A percentile compares a stretch with the other conserved stretches of the same genome.
These are phyloP conservation scores for Suhomyces sp. DNA, from an alignment of 805 yeast species.

Conservation along the genomic window DNA sequence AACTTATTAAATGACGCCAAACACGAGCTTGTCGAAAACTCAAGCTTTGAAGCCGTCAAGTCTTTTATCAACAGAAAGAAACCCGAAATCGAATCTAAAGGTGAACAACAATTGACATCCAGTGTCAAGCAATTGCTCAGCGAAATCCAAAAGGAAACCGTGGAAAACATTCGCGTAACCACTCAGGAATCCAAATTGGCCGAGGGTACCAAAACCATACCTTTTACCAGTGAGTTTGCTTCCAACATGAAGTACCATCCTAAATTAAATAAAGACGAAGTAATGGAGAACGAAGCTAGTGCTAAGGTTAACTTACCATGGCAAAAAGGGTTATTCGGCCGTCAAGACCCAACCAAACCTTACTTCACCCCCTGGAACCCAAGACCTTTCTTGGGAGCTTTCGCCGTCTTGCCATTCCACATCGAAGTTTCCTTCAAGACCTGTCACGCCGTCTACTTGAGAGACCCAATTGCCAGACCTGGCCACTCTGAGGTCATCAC, in stretches of 20 bases:
- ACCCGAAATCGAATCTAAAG: constrained; percentile 28
- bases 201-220: constrained; percentile 22
- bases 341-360: constrained; percentile 69
- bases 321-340: constrained; percentile 77
- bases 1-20: constrained; percentile 25
- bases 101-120: constrained; percentile 31
- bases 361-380: constrained; percentile 98
- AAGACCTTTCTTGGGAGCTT: constrained; percentile 88
- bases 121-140: constrained; percentile 33
- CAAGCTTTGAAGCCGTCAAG: constrained; percentile 18
- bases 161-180: constrained; percentile 29
- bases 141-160: constrained; percentile 33
- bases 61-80: constrained; percentile 31
- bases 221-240: constrained; percentile 28
- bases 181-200: constrained; percentile 28
- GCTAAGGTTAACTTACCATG: constrained; percentile 66
- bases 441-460: constrained; percentile 93
- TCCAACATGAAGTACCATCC: constrained; percentile 29
- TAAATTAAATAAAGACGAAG: constrained; percentile 41
- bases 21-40: constrained; percentile 21
- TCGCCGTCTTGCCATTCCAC: constrained; percentile 89
- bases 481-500: constrained; percentile 94
- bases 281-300: constrained; percentile 48
- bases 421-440: constrained; percentile 86
- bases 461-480: constrained; percentile 96